A percentile compares a stretch with the other conserved stretches of the same genome.
These are phyloP conservation scores for Saitozyma podzolica DNA, from an alignment of 768 basidiomycete species.

Conservation along the genomic window DNA sequence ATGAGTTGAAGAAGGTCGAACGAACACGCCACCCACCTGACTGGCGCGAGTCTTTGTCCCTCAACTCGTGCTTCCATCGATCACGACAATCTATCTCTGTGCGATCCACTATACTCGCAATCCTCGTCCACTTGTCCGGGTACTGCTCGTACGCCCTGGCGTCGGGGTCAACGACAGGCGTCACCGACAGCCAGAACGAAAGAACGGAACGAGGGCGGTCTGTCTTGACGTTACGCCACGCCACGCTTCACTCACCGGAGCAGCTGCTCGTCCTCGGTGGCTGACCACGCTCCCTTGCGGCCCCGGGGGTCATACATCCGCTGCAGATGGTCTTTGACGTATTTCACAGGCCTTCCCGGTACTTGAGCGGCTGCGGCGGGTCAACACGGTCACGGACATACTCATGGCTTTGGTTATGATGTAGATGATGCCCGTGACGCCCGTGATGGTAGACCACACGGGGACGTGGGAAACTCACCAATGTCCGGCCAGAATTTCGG, in stretches of 20 bases:
- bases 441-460: no score
- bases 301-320: constrained; percentile 34
- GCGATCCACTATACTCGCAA: constrained; percentile 32
- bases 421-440: no score
- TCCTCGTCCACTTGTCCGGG: constrained; percentile 34
- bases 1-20: no score
- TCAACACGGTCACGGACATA: background rate
- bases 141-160: constrained; percentile 20
- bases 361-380: constrained; percentile 18
- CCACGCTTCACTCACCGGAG: constrained; percentile 7
- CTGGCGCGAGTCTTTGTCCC: constrained; percentile 2
- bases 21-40: no score
- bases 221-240: no score
- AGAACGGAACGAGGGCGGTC: no score
- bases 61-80: constrained; percentile 27
- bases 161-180: background rate
- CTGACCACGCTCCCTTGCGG: constrained; percentile 34
- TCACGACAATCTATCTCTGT: constrained; percentile 34
- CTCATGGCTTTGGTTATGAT: background rate
- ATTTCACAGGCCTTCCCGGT: constrained; percentile 37
- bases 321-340: constrained; percentile 30
- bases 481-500: constrained; percentile 37
- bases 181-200: background rate
- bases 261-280: constrained; percentile 30
- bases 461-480: constrained; percentile 15